These are phyloP conservation scores for Quercus bicolor DNA, from an alignment of 306 rosid genomes.

Conservation along the genomic window DNA sequence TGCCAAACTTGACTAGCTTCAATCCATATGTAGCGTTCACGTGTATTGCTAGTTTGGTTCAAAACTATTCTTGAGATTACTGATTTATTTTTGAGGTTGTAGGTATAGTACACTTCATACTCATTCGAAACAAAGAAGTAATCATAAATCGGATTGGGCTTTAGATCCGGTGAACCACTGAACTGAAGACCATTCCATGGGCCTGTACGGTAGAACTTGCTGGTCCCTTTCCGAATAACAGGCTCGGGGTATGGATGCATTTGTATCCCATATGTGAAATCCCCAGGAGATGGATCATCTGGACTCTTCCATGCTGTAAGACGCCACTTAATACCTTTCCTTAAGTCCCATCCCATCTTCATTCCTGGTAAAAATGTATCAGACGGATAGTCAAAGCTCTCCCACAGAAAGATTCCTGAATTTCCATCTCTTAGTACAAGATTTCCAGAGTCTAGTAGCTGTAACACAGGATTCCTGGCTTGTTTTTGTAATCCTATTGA, in stretches of 20 bases:
- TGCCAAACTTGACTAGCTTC: background rate
- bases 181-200: slow-evolving; percentile 20
- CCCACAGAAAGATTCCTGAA: too few relatives aligned
- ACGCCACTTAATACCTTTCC: background rate
- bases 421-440: too few relatives aligned
- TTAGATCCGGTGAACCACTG: background rate
- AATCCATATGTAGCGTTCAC: slow-evolving; percentile 6
- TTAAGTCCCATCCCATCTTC: slow-evolving; percentile 8
- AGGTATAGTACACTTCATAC: slow-evolving; percentile 9
- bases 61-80: background rate
- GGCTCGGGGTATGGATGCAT: background rate
- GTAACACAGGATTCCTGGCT: too few relatives aligned
- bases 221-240: background rate
- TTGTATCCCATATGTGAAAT: slow-evolving; percentile 4
- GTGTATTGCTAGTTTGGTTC: background rate
- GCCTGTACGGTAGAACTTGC: background rate
- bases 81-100: slow-evolving; percentile 1
- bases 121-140: background rate
- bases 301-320: slow-evolving; percentile 15
- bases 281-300: slow-evolving; percentile 14
- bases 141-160: background rate
- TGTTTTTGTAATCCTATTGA: too few relatives aligned
- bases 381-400: too few relatives aligned
- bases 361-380: slow-evolving; percentile 1
- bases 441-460: too few relatives aligned